Conservation (phyloP, 176 grass and related monocot species). For the Phragmites australis region DNA sequence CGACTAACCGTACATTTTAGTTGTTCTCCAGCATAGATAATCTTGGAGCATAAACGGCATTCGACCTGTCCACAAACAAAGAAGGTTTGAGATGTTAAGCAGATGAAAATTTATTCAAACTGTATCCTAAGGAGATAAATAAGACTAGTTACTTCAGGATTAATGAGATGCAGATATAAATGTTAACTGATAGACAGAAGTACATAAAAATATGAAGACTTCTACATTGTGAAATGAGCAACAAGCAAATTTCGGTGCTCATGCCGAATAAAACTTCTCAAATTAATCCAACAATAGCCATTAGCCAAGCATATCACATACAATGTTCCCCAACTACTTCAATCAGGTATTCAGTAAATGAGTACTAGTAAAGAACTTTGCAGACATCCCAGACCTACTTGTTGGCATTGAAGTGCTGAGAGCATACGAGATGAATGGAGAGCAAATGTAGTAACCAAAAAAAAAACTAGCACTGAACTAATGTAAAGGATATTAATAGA, state of each 20-base stretch:
- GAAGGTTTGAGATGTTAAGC: slow-evolving; percentile 22
- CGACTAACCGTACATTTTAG: slow-evolving; percentile 58
- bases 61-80: slow-evolving; percentile 67
- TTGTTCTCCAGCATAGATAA: slow-evolving; percentile 66
- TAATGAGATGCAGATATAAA: neutral
- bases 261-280: too few relatives aligned
- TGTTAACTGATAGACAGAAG: slow-evolving; percentile 9
- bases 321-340: too few relatives aligned
- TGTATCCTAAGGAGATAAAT: neutral
- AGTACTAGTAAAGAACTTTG: too few relatives aligned
- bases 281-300: too few relatives aligned
- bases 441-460: too few relatives aligned
- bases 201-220: neutral
- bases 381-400: too few relatives aligned
- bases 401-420: too few relatives aligned
- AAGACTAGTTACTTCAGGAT: neutral
- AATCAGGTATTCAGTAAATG: too few relatives aligned
- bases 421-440: too few relatives aligned
- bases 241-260: neutral
- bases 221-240: neutral
- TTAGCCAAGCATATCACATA: too few relatives aligned
- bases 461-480: too few relatives aligned
- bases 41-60: slow-evolving; percentile 64
- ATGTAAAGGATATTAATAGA: too few relatives aligned
- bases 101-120: slow-evolving; percentile 28